Percentiles rank a stretch among this genome's conserved stretches.
phyloP scores from a whole-genome alignment of 176 grass and related monocot genomes.

The Calamus simplicifolius region DNA sequence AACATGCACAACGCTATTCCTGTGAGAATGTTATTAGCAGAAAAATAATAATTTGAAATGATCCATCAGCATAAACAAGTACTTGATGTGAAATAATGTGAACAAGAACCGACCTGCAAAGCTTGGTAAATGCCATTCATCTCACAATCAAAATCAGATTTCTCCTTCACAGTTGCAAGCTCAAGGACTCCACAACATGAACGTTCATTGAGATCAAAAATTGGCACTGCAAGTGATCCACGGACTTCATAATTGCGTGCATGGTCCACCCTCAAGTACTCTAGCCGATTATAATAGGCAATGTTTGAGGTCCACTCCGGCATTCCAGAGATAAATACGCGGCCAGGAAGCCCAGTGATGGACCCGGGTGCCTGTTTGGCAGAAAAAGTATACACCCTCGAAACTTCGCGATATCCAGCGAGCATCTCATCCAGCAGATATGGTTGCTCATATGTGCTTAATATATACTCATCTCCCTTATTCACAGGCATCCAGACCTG shows the following conservation, averaged over 20 bases:
- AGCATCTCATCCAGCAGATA: slow-evolving; percentile 42
- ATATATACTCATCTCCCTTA: slow-evolving; percentile 24
- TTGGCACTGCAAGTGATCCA: slow-evolving; percentile 43
- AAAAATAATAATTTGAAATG: not conserved
- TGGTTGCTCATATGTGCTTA: slow-evolving; percentile 51
- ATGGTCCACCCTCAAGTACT: slow-evolving; percentile 47
- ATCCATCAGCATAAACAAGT: no score
- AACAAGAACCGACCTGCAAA: slow-evolving; percentile 32
- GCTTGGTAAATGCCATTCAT: slow-evolving; percentile 39
- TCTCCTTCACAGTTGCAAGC: slow-evolving; percentile 45
- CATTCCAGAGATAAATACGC: slow-evolving; percentile 41
- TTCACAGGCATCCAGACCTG: slow-evolving; percentile 56
- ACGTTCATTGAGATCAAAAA: slow-evolving; percentile 30
- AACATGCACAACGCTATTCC: no score
- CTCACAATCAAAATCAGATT: slow-evolving; percentile 42
- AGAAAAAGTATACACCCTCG: slow-evolving; percentile 44
- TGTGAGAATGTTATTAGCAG: not conserved
- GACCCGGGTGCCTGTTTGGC: slow-evolving; percentile 32
- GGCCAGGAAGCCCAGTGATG: slow-evolving; percentile 40
- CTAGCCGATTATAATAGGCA: slow-evolving; percentile 29
- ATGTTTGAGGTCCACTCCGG: slow-evolving; percentile 59
- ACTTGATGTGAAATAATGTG: no score
- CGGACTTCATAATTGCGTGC: slow-evolving; percentile 36
- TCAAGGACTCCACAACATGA: slow-evolving; percentile 51
- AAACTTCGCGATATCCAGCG: slow-evolving; percentile 49